Evolutionary conservation across 805 yeast species (phyloP), one percentile per base, ranked within the genome.

Genomic region (Naumovozyma baii): DNA sequence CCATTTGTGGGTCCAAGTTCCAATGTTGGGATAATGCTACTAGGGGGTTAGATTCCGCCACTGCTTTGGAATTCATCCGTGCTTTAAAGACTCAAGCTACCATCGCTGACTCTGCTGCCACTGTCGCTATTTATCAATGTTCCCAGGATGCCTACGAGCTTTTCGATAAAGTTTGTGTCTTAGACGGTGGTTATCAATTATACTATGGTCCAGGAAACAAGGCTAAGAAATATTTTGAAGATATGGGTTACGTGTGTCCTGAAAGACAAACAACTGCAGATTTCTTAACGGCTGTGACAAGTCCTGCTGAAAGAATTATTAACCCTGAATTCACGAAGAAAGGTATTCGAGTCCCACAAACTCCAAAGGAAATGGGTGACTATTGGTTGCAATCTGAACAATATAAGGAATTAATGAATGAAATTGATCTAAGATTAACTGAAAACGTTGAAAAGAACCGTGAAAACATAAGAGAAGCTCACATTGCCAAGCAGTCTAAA

Each of bases 11-110:
- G 44, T 71, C 79, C 22, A 62, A 61, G 42, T 47, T 71, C 31
- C 72, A 68, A 48, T 70, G 74, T 56, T 71, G 74, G 74, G 76
- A 75, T 65, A 75, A 75, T 45, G 73, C 80, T n/a, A 75, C 81
- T 13, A 70, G 80, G 66, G 81, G 81, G 47, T 66, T 75, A 55
- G 81, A 75, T 63, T 66, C 81, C 14, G 78, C 80, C 17, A 73
- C 79, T 30, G 79, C 80, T 10, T 60, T 72, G 46, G 78, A 74
- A 50, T 74, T 74, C 43, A 68, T 73, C 39, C 62, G 69, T 51
- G 77, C 79, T 28, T 62, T 74, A 46, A 73, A 71, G 52, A 66
- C 75, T 3, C 62, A 70, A 18, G 74, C 78, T 62, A 41, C 67
- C 43, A 59, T 76, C 26, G 51, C 66, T 33, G 66, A 69, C 12